Base-by-base conservation (phyloP, 257 asterid genomes). In the Solanum rostratum region DNA sequence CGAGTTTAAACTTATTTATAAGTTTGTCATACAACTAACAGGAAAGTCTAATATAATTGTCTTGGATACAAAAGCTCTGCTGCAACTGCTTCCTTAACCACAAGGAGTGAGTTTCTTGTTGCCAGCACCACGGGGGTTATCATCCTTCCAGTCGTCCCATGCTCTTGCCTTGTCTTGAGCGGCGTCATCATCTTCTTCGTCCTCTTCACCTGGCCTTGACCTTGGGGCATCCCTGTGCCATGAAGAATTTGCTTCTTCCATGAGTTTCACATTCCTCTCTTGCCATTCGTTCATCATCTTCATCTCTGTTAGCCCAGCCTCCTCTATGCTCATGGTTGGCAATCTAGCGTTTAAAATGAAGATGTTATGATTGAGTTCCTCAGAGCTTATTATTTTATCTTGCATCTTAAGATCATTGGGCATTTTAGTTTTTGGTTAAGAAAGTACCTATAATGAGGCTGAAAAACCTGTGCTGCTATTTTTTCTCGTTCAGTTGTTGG, bases 111-210 rank as follows among this genome's bases (percentile, higher is more conserved):
- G 99, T 91, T 96, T 96, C 93, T 89, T 96, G 82, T 96, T 96
- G 82, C 99, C 98, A 12, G 97, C 97, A 45, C 99, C 99, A 37
- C 98, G 98, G 66, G 98, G 98, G 83, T 95, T 97, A 78, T 97
- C 99, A 39, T 97, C 99, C 88, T 96, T 97, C 99, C 98, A 97
- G 91, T 97, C 97, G 59, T 94, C 99, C 99, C 97, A 94, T 0
- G 97, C 96, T 88, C 98, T 94, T 15, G 97, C 98, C 93, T 91
- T 93, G 1, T 93, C 98, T 88, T 91, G 93, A 66, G 99, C 98
- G 84, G 92, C 98, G 66, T 92, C 98, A 52, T 95, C 95, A 46
- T 95, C 96, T 1, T 92, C 95, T 0, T 90, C 97, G 0, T 92
- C 98, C 2, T 92, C 94, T 0, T 87, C 91, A 10, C 89, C 85